Conservation (phyloP, 306 rosid species). For the Sicyos baderoa region DNA sequence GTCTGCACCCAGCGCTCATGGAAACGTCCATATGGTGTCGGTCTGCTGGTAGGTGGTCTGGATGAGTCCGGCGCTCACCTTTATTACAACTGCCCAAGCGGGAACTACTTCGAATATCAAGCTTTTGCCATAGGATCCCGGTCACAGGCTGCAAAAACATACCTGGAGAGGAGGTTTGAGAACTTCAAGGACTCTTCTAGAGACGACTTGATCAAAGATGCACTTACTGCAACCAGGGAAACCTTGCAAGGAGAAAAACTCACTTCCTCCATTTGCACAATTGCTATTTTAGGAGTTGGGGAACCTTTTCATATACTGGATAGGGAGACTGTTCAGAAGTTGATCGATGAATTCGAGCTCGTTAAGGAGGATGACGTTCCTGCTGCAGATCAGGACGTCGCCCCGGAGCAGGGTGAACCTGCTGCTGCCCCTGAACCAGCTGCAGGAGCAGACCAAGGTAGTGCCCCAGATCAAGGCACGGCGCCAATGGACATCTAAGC, state of each 20-base stretch:
- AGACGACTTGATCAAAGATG: slow-evolving; percentile 89
- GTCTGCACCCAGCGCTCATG: slow-evolving; percentile 98
- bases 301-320: slow-evolving; percentile 88
- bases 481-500: slow-evolving; percentile 22
- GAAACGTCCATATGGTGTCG: slow-evolving; percentile 98
- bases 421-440: slow-evolving; percentile 11
- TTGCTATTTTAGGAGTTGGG: slow-evolving; percentile 78
- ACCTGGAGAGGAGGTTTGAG: slow-evolving; percentile 79
- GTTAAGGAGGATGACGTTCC: slow-evolving; percentile 55
- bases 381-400: slow-evolving; percentile 14
- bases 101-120: slow-evolving; percentile 95
- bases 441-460: slow-evolving; percentile 20
- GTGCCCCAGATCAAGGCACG: slow-evolving; percentile 16
- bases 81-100: slow-evolving; percentile 98
- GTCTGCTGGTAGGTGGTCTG: slow-evolving; percentile 85
- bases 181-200: slow-evolving; percentile 53
- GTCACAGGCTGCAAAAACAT: slow-evolving; percentile 99
- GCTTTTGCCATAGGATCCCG: slow-evolving; percentile 99
- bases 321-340: slow-evolving; percentile 65
- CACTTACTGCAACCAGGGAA: slow-evolving; percentile 92
- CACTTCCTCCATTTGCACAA: slow-evolving; percentile 72
- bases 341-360: slow-evolving; percentile 84
- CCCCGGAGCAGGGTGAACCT: slow-evolving; percentile 12
- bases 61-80: slow-evolving; percentile 98
- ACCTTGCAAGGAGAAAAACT: slow-evolving; percentile 94